phyloP scores from a whole-genome alignment of 2,329 filamentous ascomycete species.

The Fusarium staphyleae region DNA sequence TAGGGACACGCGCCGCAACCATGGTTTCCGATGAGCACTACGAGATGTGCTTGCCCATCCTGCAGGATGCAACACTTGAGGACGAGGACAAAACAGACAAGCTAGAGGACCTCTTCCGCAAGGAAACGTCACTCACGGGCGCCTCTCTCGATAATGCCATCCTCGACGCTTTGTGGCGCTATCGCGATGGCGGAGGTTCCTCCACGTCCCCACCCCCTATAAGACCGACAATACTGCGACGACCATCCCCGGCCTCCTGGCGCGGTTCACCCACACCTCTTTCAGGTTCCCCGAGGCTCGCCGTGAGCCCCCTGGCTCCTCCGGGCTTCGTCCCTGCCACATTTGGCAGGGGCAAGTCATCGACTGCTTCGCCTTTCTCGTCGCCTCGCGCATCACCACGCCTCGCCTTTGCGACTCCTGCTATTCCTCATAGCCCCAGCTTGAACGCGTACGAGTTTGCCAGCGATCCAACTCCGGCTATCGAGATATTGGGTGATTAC shows the following conservation, averaged over 20 bases:
- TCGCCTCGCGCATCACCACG: constrained; percentile 93
- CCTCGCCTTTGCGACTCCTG: constrained; percentile 86
- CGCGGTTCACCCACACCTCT: constrained; percentile 82
- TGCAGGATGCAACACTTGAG: constrained; percentile 81
- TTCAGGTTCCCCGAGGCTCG: constrained; percentile 81
- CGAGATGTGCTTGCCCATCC: constrained; percentile 86
- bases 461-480: constrained; percentile 79
- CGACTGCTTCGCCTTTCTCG: constrained; percentile 86
- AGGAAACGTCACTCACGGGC: constrained; percentile 77
- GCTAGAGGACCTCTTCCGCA: constrained; percentile 84
- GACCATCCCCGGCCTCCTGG: constrained; percentile 93
- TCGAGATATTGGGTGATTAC: constrained; percentile 88
- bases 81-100: constrained; percentile 96
- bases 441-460: constrained; percentile 95
- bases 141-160: constrained; percentile 86
- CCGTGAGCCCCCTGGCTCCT: constrained; percentile 82
- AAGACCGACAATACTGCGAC: constrained; percentile 87
- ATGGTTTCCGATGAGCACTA: constrained; percentile 96
- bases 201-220: constrained; percentile 81
- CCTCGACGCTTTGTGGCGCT: constrained; percentile 88
- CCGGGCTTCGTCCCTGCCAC: constrained; percentile 82
- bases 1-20: constrained; percentile 44
- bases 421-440: constrained; percentile 91
- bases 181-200: constrained; percentile 70
- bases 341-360: constrained; percentile 77